These are phyloP conservation scores for Ambispora gerdemannii DNA, from an alignment of 192 early-diverging fungal genomes.

Conservation along the genomic window DNA sequence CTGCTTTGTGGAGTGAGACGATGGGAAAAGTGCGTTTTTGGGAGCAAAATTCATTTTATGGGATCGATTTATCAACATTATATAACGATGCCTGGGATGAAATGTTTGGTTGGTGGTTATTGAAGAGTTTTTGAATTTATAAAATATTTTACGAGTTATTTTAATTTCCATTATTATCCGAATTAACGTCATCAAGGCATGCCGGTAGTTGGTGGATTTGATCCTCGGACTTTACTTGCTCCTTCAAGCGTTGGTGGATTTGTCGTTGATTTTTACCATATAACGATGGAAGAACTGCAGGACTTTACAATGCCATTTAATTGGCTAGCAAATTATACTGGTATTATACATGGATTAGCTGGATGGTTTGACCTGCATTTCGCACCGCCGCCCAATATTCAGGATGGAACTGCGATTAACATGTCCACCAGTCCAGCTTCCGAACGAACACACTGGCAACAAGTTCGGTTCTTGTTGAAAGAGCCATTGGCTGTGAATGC, in stretches of 20 bases:
- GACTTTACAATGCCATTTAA: constrained; percentile 83
- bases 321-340: constrained; percentile 82
- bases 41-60: constrained; percentile 87
- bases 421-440: constrained; percentile 85
- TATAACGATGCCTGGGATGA: constrained; percentile 84
- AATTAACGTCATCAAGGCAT: constrained; percentile 47
- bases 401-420: constrained; percentile 53
- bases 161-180: not conserved
- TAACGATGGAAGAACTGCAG: constrained; percentile 71
- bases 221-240: constrained; percentile 73
- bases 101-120: constrained; percentile 71
- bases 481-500: constrained; percentile 96
- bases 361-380: constrained; percentile 96
- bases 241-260: constrained; percentile 53
- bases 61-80: constrained; percentile 85
- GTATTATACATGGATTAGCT: constrained; percentile 88
- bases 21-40: constrained; percentile 87
- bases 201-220: constrained; percentile 94
- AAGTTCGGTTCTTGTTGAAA: constrained; percentile 88
- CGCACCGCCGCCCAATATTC: constrained; percentile 51
- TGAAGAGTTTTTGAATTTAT: not conserved
- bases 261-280: constrained; percentile 81
- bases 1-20: constrained; percentile 85
- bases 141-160: constrained; percentile 2
- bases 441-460: constrained; percentile 97